These are phyloP conservation scores for Agaricus sinodeliciosus DNA, from an alignment of 768 basidiomycete genomes.

Conservation along the genomic window DNA sequence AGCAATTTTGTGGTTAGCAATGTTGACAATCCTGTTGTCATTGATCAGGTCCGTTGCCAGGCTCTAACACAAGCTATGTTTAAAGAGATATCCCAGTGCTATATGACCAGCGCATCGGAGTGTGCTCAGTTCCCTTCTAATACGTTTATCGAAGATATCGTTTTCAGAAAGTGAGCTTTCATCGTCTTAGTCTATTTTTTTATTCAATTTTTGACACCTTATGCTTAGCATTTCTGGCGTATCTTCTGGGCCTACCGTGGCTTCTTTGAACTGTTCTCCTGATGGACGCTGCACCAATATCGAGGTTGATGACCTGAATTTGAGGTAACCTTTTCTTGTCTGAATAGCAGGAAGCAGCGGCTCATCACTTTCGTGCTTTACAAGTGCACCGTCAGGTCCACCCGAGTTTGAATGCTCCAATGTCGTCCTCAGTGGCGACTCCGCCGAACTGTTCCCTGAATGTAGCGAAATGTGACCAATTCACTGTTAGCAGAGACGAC, in stretches of 20 bases:
- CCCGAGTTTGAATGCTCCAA: conserved; percentile 49
- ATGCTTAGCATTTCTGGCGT: conserved; percentile 48
- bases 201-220: background rate
- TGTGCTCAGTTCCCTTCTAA: conserved; percentile 53
- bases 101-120: conserved; percentile 36
- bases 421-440: conserved; percentile 37
- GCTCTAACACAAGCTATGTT: background rate
- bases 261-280: conserved; percentile 49
- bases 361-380: background rate
- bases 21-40: conserved; percentile 54
- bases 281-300: conserved; percentile 44
- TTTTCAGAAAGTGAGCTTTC: conserved; percentile 39
- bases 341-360: background rate
- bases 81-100: conserved; percentile 29
- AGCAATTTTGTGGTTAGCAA: conserved; percentile 43
- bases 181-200: background rate
- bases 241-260: conserved; percentile 46
- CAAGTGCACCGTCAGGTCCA: conserved; percentile 32
- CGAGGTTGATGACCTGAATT: conserved; percentile 37
- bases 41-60: conserved; percentile 38
- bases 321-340: conserved; percentile 29
- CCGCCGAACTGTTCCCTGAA: conserved; percentile 36
- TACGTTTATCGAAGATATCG: conserved; percentile 49
- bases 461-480: conserved; percentile 24
- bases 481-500: background rate